A percentile compares a stretch with the other conserved stretches of the same genome.
phyloP scores from a whole-genome alignment of 2,329 filamentous ascomycete genomes.

The Ustulina deusta region DNA sequence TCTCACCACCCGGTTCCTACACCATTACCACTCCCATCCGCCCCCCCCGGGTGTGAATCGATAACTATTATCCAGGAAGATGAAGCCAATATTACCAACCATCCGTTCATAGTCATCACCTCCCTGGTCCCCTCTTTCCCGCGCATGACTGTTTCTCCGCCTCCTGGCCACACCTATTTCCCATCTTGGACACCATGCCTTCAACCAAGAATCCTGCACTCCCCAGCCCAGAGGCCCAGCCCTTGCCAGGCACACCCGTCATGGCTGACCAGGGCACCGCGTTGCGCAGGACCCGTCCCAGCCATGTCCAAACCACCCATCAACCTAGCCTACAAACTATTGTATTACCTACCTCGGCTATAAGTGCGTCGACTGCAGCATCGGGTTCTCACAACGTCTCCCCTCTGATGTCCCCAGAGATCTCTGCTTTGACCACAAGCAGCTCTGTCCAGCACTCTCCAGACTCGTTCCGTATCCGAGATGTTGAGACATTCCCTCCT shows the following conservation, averaged over 20 bases:
- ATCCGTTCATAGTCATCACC: conserved; percentile 46
- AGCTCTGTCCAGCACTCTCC: conserved; percentile 76
- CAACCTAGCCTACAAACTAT: conserved; percentile 54
- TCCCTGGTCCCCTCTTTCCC: conserved; percentile 43
- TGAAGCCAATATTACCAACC: conserved; percentile 50
- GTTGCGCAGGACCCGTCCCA: conserved; percentile 59
- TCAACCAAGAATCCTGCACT: conserved; percentile 50
- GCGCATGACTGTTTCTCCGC: conserved; percentile 45
- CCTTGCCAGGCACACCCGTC: conserved; percentile 52
- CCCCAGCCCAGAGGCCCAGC: conserved; percentile 48
- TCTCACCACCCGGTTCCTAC: conserved; percentile 43
- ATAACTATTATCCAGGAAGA: conserved; percentile 47
- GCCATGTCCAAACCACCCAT: conserved; percentile 62
- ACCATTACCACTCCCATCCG: conserved; percentile 31
- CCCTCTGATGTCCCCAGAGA: conserved; percentile 68
- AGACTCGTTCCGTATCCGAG: conserved; percentile 68
- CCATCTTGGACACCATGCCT: conserved; percentile 52
- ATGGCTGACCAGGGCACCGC: conserved; percentile 59
- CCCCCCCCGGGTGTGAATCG: conserved; percentile 42
- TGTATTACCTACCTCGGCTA: conserved; percentile 63
- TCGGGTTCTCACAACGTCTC: conserved; percentile 66
- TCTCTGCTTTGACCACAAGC: conserved; percentile 62
- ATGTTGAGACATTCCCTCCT: conserved; percentile 63
- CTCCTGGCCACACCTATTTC: conserved; percentile 46
- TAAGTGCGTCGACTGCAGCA: conserved; percentile 67